Evolutionary conservation across 73 alveolate genomes (phyloP), one percentile per base, ranked within the genome.

Genomic region (Breviolum minutum): DNA sequence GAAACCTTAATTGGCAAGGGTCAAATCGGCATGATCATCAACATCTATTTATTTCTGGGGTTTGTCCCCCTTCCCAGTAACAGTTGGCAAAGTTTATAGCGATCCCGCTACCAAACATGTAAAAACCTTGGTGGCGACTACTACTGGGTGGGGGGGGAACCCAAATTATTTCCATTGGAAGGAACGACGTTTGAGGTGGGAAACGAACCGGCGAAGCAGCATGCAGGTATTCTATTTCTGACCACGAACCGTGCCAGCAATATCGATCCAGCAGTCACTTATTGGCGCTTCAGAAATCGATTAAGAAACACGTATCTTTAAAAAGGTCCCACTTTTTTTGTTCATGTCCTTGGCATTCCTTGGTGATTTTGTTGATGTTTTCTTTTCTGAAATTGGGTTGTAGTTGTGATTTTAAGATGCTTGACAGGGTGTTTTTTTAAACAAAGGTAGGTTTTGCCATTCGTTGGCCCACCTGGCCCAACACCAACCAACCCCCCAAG

Each of bases 161-260:
- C 74, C 74, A 66, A 66, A 66, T 11, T 66, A 22, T 68, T 73
- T 27, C 54, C 54, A 40, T 40, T 0, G 54, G 3, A 40, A 40
- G 54, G 54, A 40, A 40, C 54, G 54, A 40, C 54, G 0, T 40
- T 40, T 40, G 54, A 40, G 3, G 0, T 40, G 54, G 3, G 54
- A 40, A 40, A 40, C 54, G 54, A 40, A 40, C 5, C 54, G 54
- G 54, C 54, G 54, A 40, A 71, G 82, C 82, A 71, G 29, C 29
- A 71, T 71, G 17, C 74, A 92, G 98, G 98, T 62, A 92, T 92
- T 66, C 91, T 92, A 26, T 92, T 92, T 84, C 81, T 92, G 91
- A 92, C 98, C 24, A 73, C 98, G 30, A 92, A 92, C 98, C 64
- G 98, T 22, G 98, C 98, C 90, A 76, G 98, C 98, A 92, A 92